Base-by-base conservation (phyloP, 768 basidiomycete species). In the Agaricus blazei region DNA sequence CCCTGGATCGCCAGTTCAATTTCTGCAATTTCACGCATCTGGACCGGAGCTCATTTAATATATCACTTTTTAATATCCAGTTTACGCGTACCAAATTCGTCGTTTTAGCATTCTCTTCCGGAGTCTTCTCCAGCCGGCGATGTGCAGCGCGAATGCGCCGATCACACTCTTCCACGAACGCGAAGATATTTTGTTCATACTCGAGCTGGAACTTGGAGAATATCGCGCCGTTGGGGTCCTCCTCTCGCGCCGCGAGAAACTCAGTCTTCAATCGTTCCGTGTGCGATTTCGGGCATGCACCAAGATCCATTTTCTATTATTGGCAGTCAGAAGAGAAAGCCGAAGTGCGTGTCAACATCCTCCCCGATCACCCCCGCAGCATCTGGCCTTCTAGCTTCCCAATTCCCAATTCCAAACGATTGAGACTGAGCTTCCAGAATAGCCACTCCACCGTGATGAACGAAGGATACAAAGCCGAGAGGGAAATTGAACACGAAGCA, bases 21-120 rank as follows among this genome's bases (percentile, higher is more conserved):
- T 75, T 99, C 97, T 55, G 93, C 97, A 72, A 99, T 98, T 80
- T 99, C 97, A 60, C 93, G 81, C 97, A 99, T 99, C 90, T 92
- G 62, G 51, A 52, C 37, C 51, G 27, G 28, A 43, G 37, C 52
- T 19, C 34, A 29, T 43, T 26, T 29, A 27, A 28, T 42, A 23
- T 40, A 55, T 55, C 54, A 55, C 34, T 11, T 34, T 34, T 34
- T 34, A 34, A 34, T 34, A 34, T 34, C 34, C 34, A 52, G 7
- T 28, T 14, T 43, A 34, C 28, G 72, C 83, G 46, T 59, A 90
- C 90, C 76, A 99, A 71, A 70, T 96, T 94, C 3, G 97, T 98
- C 31, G 96, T 98, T 74, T 98, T 97, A 49, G 94, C 93, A 69
- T 99, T 99, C 78, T 99, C 97, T 74, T 98, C 97, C 34, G 97